Conservation (phyloP, 2,329 filamentous ascomycete genomes). For the Colletotrichum aenigma region DNA sequence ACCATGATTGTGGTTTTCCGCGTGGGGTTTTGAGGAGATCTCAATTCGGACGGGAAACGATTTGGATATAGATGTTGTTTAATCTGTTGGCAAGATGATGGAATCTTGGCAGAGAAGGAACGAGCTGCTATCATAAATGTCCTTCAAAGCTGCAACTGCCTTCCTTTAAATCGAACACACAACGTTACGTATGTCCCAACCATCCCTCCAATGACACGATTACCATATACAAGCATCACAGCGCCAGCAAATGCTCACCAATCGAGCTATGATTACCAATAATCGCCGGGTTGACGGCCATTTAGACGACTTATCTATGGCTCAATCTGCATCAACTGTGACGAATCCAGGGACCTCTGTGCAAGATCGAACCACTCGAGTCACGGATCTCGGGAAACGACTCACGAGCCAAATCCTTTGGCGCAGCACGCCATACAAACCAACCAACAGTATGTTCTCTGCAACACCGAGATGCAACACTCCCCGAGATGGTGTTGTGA, state of each 20-base stretch:
- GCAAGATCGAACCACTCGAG: not conserved
- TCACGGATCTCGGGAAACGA: not conserved
- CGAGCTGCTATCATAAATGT: fast-evolving
- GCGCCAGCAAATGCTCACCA: not conserved
- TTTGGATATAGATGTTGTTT: fast-evolving
- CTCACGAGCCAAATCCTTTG: not conserved
- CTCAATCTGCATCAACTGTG: constrained; percentile 1
- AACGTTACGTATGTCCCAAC: not conserved
- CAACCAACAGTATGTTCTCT: not conserved
- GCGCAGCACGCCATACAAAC: constrained; percentile 6
- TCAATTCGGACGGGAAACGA: fast-evolving
- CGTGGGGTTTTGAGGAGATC: not conserved
- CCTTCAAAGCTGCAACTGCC: not conserved
- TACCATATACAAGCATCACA: not conserved
- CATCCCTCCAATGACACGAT: not conserved
- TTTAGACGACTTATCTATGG: not conserved
- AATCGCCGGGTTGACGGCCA: not conserved
- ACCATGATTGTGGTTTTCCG: constrained; percentile 36
- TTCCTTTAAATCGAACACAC: not conserved
- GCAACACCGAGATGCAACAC: not conserved
- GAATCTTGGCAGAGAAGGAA: fast-evolving
- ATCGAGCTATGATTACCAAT: constrained; percentile 8
- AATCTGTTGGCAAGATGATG: not conserved
- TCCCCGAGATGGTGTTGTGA: not conserved
- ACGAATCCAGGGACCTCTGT: not conserved